Evolutionary conservation across 805 yeast genomes (phyloP).

Genomic region (Sungouiella thailandica): DNA sequence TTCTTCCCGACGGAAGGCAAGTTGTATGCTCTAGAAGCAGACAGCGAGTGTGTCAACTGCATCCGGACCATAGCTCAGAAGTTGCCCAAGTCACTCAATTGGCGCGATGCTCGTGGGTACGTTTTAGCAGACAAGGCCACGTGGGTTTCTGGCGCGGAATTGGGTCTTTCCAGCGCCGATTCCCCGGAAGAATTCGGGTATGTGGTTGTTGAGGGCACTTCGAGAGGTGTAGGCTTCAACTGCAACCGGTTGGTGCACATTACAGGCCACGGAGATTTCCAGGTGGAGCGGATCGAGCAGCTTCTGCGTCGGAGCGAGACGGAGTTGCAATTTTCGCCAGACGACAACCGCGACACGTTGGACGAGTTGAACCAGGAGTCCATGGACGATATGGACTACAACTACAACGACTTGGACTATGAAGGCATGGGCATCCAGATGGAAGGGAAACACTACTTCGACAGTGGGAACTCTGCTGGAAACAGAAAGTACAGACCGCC

Average conservation of each 20-base stretch:
- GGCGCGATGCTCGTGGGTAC: constrained; percentile 95
- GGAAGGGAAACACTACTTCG: constrained; percentile 53
- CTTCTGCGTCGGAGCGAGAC: constrained; percentile 22
- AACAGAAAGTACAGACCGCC: constrained; percentile 45
- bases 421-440: constrained; percentile 44
- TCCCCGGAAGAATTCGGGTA: constrained; percentile 25
- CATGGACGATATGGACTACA: constrained; percentile 40
- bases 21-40: constrained; percentile 62
- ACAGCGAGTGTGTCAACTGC: constrained; percentile 67
- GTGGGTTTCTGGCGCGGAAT: too few species aligned
- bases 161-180: too few species aligned
- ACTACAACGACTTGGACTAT: constrained; percentile 20
- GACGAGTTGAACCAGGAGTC: constrained; percentile 59
- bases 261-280: constrained; percentile 89
- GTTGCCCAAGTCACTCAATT: constrained; percentile 75
- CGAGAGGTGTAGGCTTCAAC: constrained; percentile 81
- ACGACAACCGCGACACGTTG: constrained; percentile 49
- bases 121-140: constrained; percentile 64
- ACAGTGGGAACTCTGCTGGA: constrained; percentile 15
- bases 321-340: constrained; percentile 20
- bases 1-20: constrained; percentile 67
- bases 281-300: constrained; percentile 62
- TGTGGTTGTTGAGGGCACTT: constrained; percentile 71
- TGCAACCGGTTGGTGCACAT: constrained; percentile 76
- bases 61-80: constrained; percentile 77